Percentiles rank a stretch among this genome's conserved stretches.
Evolutionary conservation across 164 flowering plant species (phyloP).

Genomic region (Tetracentron sinense): DNA sequence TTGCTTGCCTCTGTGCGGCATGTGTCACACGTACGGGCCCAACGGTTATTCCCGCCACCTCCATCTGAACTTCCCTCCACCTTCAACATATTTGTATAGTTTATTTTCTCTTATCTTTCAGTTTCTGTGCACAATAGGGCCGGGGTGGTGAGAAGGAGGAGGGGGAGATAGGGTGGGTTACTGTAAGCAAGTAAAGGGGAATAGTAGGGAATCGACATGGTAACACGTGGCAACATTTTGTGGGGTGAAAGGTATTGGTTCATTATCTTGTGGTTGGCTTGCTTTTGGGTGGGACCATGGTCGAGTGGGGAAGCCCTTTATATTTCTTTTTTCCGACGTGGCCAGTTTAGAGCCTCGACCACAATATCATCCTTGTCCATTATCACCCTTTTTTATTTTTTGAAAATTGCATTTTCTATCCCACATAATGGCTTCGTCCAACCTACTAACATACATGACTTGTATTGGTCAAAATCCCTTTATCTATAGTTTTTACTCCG

Average conservation of each 20-base stretch:
- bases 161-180: not conserved
- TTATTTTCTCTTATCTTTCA: not conserved
- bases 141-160: not conserved
- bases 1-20: conserved; percentile 55
- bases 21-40: conserved; percentile 58
- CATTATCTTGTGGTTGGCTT: conserved; percentile 54
- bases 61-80: conserved; percentile 13
- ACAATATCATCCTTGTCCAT: too few relatives aligned
- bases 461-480: too few relatives aligned
- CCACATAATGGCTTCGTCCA: too few relatives aligned
- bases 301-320: too few relatives aligned
- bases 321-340: too few relatives aligned
- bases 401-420: too few relatives aligned
- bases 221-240: conserved; percentile 32
- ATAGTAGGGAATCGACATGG: conserved; percentile 30
- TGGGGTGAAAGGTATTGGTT: conserved; percentile 24
- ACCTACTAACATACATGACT: too few relatives aligned
- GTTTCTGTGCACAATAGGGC: not conserved
- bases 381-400: too few relatives aligned
- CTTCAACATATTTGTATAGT: conserved; percentile 24
- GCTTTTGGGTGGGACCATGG: conserved; percentile 22
- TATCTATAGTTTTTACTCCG: too few relatives aligned
- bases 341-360: too few relatives aligned
- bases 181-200: conserved; percentile 11
- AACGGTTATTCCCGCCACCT: conserved; percentile 16